A percentile compares a stretch with the other conserved stretches of the same genome.
Conservation (phyloP, 2,329 filamentous ascomycete genomes). For the Colletotrichum sp. region DNA sequence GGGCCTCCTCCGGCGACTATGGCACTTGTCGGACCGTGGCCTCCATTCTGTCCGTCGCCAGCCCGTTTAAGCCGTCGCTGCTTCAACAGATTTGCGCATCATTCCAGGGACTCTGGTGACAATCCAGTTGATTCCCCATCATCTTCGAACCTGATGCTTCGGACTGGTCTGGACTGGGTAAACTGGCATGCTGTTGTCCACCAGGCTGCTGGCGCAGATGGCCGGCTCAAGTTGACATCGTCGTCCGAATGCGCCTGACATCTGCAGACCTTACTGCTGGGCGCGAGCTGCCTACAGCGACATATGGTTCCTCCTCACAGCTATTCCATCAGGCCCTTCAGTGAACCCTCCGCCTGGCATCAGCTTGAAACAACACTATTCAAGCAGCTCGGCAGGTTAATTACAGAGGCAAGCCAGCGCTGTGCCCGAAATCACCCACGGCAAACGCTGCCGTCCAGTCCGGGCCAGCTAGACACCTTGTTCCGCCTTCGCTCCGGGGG, state of each 20-base stretch:
- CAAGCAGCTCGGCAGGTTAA: neutral
- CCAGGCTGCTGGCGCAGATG: neutral
- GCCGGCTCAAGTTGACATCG: neutral
- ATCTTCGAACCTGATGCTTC: neutral
- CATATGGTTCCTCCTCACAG: neutral
- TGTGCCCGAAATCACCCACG: neutral
- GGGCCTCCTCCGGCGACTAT: neutral
- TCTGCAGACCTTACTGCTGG: neutral
- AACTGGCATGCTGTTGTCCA: neutral
- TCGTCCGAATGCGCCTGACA: neutral
- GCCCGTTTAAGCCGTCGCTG: neutral
- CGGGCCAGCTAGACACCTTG: neutral
- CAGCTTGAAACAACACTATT: neutral
- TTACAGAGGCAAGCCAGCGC: neutral
- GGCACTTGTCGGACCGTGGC: neutral
- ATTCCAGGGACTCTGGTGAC: neutral
- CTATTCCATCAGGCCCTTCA: neutral
- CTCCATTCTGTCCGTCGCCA: neutral
- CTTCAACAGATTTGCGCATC: neutral
- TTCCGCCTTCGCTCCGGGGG: constrained; percentile 14
- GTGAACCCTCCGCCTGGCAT: neutral
- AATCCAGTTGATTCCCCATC: neutral
- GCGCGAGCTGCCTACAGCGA: neutral
- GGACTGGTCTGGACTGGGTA: neutral
- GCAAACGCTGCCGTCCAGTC: constrained; percentile 1